These are phyloP conservation scores for Chlamydomonas incerta DNA, from an alignment of 139 green algal genomes.

Conservation along the genomic window DNA sequence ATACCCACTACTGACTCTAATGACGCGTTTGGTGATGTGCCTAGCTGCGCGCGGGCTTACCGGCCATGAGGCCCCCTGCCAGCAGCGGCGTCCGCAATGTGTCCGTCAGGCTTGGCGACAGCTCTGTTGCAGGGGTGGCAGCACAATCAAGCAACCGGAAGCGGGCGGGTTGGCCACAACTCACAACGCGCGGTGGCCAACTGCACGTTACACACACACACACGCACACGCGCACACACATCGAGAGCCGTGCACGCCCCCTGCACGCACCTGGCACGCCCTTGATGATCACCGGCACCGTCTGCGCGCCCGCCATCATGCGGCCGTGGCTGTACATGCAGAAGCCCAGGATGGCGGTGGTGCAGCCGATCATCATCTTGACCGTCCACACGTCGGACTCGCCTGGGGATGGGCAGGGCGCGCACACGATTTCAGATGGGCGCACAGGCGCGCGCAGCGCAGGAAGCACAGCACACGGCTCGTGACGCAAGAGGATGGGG, in stretches of 20 bases:
- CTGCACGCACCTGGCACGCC: constrained; percentile 4
- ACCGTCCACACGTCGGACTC: constrained; percentile 38
- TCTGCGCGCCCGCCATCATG: not conserved
- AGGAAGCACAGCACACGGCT: too few relatives aligned
- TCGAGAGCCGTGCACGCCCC: not conserved
- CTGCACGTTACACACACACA: not conserved
- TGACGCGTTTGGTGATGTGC: too few relatives aligned
- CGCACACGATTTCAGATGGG: too few relatives aligned
- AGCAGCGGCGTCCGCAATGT: constrained; percentile 28
- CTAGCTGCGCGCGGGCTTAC: not conserved
- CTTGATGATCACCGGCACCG: constrained; percentile 32
- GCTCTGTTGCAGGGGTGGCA: not conserved
- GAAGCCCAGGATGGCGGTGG: constrained; percentile 39
- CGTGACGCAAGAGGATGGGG: too few relatives aligned
- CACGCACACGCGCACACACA: not conserved
- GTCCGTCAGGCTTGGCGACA: constrained; percentile 20
- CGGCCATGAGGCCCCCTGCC: not conserved
- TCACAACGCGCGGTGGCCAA: too few relatives aligned
- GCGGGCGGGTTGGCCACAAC: not conserved
- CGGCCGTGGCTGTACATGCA: constrained; percentile 37
- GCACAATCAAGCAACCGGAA: not conserved
- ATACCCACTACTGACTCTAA: too few relatives aligned
- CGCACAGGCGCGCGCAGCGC: too few relatives aligned
- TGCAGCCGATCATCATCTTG: constrained; percentile 42
- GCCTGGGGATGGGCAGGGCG: too few relatives aligned